Evolutionary conservation across 164 flowering plant genomes (phyloP).

Genomic region (Saururus chinensis): DNA sequence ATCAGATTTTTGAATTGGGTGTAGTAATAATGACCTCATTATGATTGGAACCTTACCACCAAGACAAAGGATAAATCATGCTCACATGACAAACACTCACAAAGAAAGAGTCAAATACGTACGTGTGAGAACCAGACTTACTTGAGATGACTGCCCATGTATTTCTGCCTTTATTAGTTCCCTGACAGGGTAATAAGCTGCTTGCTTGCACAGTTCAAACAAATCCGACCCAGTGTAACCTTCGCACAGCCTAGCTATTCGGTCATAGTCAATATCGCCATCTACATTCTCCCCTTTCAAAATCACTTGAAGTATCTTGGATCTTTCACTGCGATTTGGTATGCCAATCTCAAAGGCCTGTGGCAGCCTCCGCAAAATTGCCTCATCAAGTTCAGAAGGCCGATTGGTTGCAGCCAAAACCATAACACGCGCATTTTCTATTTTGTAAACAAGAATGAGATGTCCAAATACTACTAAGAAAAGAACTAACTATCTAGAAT

Average conservation of each 20-base stretch:
- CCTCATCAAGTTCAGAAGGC: slow-evolving; percentile 98
- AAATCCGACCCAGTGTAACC: slow-evolving; percentile 98
- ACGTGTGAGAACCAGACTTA: slow-evolving; percentile 23
- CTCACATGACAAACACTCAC: no score
- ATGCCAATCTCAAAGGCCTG: slow-evolving; percentile 93
- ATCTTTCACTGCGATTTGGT: slow-evolving; percentile 71
- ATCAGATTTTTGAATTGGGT: no score
- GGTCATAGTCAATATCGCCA: slow-evolving; percentile 50
- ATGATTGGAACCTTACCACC: no score
- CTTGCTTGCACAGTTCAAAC: slow-evolving; percentile 91
- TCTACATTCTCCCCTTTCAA: slow-evolving; percentile 80
- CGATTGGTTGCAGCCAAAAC: slow-evolving; percentile 99
- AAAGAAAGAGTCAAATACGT: no score
- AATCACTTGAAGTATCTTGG: slow-evolving; percentile 65
- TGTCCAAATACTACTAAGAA: background rate
- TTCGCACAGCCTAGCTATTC: slow-evolving; percentile 59
- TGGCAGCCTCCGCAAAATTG: slow-evolving; percentile 91
- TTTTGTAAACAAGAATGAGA: slow-evolving; percentile 6
- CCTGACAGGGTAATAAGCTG: slow-evolving; percentile 88
- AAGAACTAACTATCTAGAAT: background rate
- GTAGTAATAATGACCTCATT: no score
- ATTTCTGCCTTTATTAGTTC: slow-evolving; percentile 71
- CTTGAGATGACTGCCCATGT: slow-evolving; percentile 41
- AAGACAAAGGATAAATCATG: no score
- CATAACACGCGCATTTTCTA: slow-evolving; percentile 90